Evolutionary conservation across 2,329 filamentous ascomycete genomes (phyloP).

Genomic region (Cadophora sp.): DNA sequence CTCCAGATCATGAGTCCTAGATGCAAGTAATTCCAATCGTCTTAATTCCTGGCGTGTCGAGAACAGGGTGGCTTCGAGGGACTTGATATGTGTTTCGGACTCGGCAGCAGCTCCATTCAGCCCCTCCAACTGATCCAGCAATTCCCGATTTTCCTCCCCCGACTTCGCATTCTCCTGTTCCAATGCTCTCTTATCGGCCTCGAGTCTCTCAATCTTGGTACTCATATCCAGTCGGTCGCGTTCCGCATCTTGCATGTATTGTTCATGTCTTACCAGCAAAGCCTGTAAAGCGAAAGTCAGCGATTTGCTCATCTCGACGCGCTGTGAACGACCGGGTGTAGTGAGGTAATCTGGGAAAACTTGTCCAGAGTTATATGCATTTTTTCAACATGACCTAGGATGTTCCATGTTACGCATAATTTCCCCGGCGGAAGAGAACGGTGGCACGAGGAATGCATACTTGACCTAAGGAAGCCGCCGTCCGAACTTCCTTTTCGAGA

Average conservation of each 20-base stretch:
- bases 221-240: constrained; percentile 79
- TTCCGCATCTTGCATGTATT: constrained; percentile 92
- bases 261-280: constrained; percentile 88
- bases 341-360: constrained; percentile 6
- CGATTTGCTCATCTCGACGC: constrained; percentile 45
- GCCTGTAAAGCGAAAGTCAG: constrained; percentile 84
- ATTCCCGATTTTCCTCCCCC: constrained; percentile 80
- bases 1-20: constrained; percentile 80
- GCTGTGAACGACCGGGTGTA: neutral
- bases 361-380: constrained; percentile 13
- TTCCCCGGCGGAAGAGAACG: constrained; percentile 30
- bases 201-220: constrained; percentile 75
- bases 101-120: constrained; percentile 81
- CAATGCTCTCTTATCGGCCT: constrained; percentile 74
- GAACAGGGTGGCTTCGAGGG: constrained; percentile 77
- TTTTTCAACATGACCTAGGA: constrained; percentile 5
- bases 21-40: constrained; percentile 74
- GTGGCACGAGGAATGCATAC: constrained; percentile 62
- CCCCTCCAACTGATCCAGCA: constrained; percentile 84
- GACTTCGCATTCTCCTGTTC: constrained; percentile 79
- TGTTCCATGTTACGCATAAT: constrained; percentile 16
- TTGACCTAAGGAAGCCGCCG: constrained; percentile 88
- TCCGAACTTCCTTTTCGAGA: constrained; percentile 86
- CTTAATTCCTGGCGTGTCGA: constrained; percentile 80
- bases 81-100: constrained; percentile 80